A percentile compares a stretch with the other conserved stretches of the same genome.
phyloP scores from a whole-genome alignment of 148 eudicot species.

The Camellia japonica region DNA sequence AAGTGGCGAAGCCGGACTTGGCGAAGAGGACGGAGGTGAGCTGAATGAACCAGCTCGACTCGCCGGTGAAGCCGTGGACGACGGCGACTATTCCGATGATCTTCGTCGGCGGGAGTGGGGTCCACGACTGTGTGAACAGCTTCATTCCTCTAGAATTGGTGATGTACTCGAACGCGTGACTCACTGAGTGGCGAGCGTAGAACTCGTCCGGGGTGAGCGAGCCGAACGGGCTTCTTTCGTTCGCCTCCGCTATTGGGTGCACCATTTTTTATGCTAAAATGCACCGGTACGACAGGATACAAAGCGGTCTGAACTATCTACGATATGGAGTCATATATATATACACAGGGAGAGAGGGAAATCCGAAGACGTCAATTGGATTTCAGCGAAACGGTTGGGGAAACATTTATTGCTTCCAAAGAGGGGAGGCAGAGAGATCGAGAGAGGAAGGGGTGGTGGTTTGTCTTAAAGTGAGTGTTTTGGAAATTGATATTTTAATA shows the following conservation, averaged over 20 bases:
- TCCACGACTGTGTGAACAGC: conserved; percentile 91
- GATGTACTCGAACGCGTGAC: conserved; percentile 68
- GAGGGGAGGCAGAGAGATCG: no score
- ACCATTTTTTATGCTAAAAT: conserved; percentile 24
- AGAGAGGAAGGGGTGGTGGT: no score
- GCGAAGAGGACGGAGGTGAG: conserved; percentile 73
- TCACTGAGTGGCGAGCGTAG: conserved; percentile 72
- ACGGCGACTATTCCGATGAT: conserved; percentile 46
- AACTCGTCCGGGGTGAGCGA: conserved; percentile 56
- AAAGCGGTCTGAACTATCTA: no score
- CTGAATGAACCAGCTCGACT: conserved; percentile 82
- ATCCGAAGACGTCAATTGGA: no score
- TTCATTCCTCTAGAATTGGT: conserved; percentile 66
- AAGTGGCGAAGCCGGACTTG: conserved; percentile 66
- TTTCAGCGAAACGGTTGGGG: no score
- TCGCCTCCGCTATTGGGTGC: conserved; percentile 82
- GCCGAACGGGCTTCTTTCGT: conserved; percentile 71
- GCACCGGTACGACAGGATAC: no score
- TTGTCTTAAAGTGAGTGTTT: no score
- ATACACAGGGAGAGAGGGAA: no score
- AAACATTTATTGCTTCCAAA: no score
- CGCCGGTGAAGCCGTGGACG: conserved; percentile 97
- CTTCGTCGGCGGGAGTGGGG: conserved; percentile 39
- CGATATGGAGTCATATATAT: no score
- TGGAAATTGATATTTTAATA: no score